Percentiles rank a stretch among this genome's conserved stretches.
Conservation (phyloP, 148 eudicot genomes). For the Vaccinium myrtillus region DNA sequence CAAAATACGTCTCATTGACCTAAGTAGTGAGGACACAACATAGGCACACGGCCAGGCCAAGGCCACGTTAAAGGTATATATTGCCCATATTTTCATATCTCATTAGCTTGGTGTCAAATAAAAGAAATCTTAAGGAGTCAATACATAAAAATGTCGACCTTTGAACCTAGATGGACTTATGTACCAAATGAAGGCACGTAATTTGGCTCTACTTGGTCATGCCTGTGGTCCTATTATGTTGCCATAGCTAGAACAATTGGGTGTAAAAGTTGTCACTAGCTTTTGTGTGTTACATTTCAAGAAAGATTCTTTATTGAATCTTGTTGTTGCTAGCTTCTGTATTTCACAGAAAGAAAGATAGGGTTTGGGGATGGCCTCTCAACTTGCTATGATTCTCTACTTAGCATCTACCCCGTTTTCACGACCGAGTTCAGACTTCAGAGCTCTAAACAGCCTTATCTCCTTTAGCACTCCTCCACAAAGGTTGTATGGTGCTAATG, state of each 20-base stretch:
- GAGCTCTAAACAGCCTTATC: neutral
- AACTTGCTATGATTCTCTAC: constrained; percentile 6
- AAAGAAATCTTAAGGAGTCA: neutral
- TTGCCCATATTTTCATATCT: neutral
- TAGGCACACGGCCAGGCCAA: neutral
- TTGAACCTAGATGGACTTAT: neutral
- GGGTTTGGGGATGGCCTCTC: neutral
- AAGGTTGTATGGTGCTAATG: neutral
- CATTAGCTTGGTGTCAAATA: neutral
- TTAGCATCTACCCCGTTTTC: neutral
- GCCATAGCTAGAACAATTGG: neutral
- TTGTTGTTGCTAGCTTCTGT: neutral
- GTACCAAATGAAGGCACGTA: neutral
- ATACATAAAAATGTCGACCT: neutral
- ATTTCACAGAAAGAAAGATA: neutral
- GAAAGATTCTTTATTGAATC: neutral
- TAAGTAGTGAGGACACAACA: neutral
- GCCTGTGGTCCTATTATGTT: neutral
- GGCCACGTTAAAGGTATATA: neutral
- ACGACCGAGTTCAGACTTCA: neutral
- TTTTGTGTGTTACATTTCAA: neutral
- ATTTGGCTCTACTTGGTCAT: neutral
- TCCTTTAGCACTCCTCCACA: neutral
- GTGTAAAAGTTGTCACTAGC: neutral
- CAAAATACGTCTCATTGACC: neutral